phyloP scores from a whole-genome alignment of 768 basidiomycete species.

The Lentinus brumalis region DNA sequence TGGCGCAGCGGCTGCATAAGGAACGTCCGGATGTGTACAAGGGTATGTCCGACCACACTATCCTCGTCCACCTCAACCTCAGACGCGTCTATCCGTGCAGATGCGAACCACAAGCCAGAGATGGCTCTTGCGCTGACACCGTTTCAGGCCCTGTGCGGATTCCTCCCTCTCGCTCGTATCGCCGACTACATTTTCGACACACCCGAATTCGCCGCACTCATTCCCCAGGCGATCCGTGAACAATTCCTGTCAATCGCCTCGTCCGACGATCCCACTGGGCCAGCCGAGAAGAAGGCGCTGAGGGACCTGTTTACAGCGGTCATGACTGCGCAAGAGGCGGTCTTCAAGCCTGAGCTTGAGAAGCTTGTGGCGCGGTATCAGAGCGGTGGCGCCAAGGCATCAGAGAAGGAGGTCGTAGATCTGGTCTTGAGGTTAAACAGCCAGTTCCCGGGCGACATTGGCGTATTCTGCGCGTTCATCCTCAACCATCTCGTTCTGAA shows the following conservation, averaged over 20 bases:
- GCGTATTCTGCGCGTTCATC: slow-evolving; percentile 88
- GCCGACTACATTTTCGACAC: slow-evolving; percentile 63
- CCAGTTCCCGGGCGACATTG: slow-evolving; percentile 92
- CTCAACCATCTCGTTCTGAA: slow-evolving; percentile 82
- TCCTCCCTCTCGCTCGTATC: slow-evolving; percentile 79
- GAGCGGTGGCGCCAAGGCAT: slow-evolving; percentile 37
- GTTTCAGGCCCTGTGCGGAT: slow-evolving; percentile 91
- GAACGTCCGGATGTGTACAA: slow-evolving; percentile 85
- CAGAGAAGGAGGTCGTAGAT: slow-evolving; percentile 52
- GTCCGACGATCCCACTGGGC: slow-evolving; percentile 44
- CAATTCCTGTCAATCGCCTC: slow-evolving; percentile 52
- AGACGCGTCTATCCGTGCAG: slow-evolving; percentile 38
- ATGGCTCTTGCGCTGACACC: slow-evolving; percentile 97
- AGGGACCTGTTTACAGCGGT: slow-evolving; percentile 77
- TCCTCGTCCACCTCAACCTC: not conserved
- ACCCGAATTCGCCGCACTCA: slow-evolving; percentile 76
- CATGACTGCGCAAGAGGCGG: slow-evolving; percentile 71
- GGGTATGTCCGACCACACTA: slow-evolving; percentile 49
- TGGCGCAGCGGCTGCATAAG: slow-evolving; percentile 49
- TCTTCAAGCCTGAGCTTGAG: slow-evolving; percentile 56
- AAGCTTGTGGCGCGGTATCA: slow-evolving; percentile 66
- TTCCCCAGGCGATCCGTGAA: slow-evolving; percentile 56
- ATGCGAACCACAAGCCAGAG: slow-evolving; percentile 97
- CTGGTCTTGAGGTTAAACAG: slow-evolving; percentile 62
- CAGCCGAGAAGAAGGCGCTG: slow-evolving; percentile 61